These are phyloP conservation scores for Populus davidiana DNA, from an alignment of 345 rosid species.

Conservation along the genomic window DNA sequence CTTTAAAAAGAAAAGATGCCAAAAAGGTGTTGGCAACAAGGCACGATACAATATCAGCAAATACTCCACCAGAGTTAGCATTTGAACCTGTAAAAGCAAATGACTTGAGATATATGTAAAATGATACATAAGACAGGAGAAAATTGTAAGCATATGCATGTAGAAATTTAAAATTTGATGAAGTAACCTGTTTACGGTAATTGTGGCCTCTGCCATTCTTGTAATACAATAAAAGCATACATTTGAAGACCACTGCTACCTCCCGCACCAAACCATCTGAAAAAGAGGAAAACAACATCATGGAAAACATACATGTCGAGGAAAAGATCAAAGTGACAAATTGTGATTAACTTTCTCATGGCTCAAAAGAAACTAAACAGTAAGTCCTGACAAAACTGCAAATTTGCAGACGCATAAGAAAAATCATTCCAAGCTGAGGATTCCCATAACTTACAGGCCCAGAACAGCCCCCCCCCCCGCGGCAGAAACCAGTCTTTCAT, in stretches of 20 bases:
- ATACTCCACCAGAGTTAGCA: conserved; percentile 76
- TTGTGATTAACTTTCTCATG: neutral
- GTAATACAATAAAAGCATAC: conserved; percentile 45
- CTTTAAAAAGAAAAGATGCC: conserved; percentile 86
- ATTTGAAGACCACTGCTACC: conserved; percentile 49
- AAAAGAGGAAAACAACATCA: neutral
- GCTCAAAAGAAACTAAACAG: neutral
- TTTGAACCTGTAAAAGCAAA: conserved; percentile 58
- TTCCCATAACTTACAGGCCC: neutral
- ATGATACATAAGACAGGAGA: neutral
- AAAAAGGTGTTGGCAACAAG: conserved; percentile 79
- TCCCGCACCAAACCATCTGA: conserved; percentile 60
- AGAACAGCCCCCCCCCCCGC: conserved; percentile 53
- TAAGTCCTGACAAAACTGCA: neutral
- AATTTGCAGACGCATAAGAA: neutral
- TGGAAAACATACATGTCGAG: neutral
- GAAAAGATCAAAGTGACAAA: neutral
- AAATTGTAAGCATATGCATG: neutral
- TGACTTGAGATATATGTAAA: neutral
- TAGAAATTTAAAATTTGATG: neutral
- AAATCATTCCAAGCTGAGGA: neutral
- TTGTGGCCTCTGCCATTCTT: conserved; percentile 50
- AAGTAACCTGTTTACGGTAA: conserved; percentile 51
- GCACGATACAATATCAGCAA: conserved; percentile 67
- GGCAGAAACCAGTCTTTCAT: conserved; percentile 16